Conservation (phyloP, 345 rosid genomes). For the Rubroshorea leprosula region DNA sequence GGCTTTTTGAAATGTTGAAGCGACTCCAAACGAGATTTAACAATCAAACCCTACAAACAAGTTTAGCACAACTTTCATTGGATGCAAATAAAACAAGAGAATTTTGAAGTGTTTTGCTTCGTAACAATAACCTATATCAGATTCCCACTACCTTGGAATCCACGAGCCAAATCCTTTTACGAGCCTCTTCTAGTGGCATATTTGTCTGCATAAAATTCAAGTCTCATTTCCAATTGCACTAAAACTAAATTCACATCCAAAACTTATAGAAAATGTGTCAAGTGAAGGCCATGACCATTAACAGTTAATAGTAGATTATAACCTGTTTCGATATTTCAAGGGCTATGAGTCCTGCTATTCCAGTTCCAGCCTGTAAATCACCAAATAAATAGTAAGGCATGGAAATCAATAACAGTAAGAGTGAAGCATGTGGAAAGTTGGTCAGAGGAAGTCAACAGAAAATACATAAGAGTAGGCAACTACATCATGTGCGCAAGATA, state of each 20-base stretch:
- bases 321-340: conserved; percentile 93
- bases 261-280: conserved; percentile 1
- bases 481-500: too few species aligned
- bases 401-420: conserved; percentile 1
- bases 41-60: conserved; percentile 71
- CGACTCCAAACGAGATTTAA: conserved; percentile 70
- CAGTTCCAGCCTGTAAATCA: conserved; percentile 85
- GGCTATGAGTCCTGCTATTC: conserved; percentile 90
- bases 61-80: conserved; percentile 7
- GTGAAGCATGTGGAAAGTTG: background rate
- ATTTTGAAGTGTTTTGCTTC: conserved; percentile 1
- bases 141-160: conserved; percentile 74
- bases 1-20: conserved; percentile 95
- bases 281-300: background rate
- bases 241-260: background rate
- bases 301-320: too few species aligned
- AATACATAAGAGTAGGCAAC: too few species aligned
- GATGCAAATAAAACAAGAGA: background rate
- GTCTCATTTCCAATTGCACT: background rate
- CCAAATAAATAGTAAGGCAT: conserved; percentile 12
- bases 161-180: conserved; percentile 83
- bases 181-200: conserved; percentile 68
- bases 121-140: conserved; percentile 4
- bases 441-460: background rate
- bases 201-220: conserved; percentile 48